Conservation (phyloP, 2,329 filamentous ascomycete genomes). For the Fusarium mexicanum region DNA sequence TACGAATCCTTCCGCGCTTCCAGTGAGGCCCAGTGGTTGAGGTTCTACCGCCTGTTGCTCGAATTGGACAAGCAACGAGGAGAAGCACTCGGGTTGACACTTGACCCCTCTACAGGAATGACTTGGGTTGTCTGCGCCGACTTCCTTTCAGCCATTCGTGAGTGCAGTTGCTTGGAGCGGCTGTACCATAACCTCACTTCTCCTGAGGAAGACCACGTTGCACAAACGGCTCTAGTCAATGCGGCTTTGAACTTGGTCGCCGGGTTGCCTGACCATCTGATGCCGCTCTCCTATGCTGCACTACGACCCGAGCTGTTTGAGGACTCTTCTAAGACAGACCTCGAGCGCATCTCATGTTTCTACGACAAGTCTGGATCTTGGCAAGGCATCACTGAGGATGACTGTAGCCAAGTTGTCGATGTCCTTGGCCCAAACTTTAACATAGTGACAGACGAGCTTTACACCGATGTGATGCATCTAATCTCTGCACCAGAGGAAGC, state of each 20-base stretch:
- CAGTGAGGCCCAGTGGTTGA: constrained; percentile 85
- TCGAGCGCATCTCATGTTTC: constrained; percentile 80
- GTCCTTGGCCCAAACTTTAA: constrained; percentile 73
- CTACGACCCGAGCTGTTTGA: constrained; percentile 79
- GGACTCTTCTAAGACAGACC: constrained; percentile 73
- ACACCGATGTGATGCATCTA: constrained; percentile 60
- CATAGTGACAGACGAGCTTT: constrained; percentile 65
- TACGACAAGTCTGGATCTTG: constrained; percentile 82
- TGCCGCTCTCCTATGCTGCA: constrained; percentile 73
- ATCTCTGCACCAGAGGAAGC: constrained; percentile 58
- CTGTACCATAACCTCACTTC: constrained; percentile 73
- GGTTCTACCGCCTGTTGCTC: constrained; percentile 85
- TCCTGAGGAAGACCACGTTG: constrained; percentile 62
- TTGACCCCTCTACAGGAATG: constrained; percentile 75
- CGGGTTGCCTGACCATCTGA: constrained; percentile 74
- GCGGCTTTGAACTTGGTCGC: constrained; percentile 77
- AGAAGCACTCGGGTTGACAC: constrained; percentile 80
- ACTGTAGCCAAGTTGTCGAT: constrained; percentile 75
- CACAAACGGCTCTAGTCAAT: constrained; percentile 70
- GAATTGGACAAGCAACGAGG: constrained; percentile 88
- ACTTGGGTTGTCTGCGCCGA: constrained; percentile 89
- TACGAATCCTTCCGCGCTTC: constrained; percentile 78
- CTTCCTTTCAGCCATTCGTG: constrained; percentile 79
- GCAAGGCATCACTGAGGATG: constrained; percentile 83
- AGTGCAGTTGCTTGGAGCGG: constrained; percentile 81